These are phyloP conservation scores for Isoetes taiwanensis DNA, from an alignment of 75 land plant species.

Conservation along the genomic window DNA sequence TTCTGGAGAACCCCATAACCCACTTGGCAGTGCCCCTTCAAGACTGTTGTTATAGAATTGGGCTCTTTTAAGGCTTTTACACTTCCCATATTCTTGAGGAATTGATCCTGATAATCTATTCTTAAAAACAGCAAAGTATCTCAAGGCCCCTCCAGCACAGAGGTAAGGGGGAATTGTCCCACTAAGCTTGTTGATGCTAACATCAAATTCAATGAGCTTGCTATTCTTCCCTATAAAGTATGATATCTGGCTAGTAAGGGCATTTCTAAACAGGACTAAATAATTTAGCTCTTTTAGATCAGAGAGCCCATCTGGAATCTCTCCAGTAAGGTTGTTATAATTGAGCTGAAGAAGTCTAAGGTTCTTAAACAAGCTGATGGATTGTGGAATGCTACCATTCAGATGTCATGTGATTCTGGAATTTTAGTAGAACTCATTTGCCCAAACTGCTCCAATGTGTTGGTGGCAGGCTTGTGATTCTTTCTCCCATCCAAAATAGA, in stretches of 20 bases:
- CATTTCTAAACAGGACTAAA: slow-evolving; percentile 15
- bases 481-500: too few relatives aligned
- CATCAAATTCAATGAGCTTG: slow-evolving; percentile 33
- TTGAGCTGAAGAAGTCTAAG: slow-evolving; percentile 40
- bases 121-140: slow-evolving; percentile 38
- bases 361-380: slow-evolving; percentile 26
- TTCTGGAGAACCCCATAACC: slow-evolving; percentile 58
- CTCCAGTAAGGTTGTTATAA: slow-evolving; percentile 32
- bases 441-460: too few relatives aligned
- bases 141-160: slow-evolving; percentile 44
- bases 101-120: slow-evolving; percentile 59
- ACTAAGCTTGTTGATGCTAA: too few relatives aligned
- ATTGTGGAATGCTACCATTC: too few relatives aligned
- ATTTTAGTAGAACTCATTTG: too few relatives aligned
- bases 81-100: slow-evolving; percentile 56
- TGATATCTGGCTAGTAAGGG: slow-evolving; percentile 9
- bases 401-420: too few relatives aligned
- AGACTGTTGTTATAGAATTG: slow-evolving; percentile 47
- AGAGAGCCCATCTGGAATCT: slow-evolving; percentile 35
- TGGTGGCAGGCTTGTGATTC: too few relatives aligned
- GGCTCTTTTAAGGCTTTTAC: slow-evolving; percentile 38
- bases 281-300: slow-evolving; percentile 19
- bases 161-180: slow-evolving; percentile 53
- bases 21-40: slow-evolving; percentile 46
- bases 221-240: slow-evolving; percentile 29